Evolutionary conservation across 2,329 filamentous ascomycete genomes (phyloP).

Genomic region (Aureobasidium sp.): DNA sequence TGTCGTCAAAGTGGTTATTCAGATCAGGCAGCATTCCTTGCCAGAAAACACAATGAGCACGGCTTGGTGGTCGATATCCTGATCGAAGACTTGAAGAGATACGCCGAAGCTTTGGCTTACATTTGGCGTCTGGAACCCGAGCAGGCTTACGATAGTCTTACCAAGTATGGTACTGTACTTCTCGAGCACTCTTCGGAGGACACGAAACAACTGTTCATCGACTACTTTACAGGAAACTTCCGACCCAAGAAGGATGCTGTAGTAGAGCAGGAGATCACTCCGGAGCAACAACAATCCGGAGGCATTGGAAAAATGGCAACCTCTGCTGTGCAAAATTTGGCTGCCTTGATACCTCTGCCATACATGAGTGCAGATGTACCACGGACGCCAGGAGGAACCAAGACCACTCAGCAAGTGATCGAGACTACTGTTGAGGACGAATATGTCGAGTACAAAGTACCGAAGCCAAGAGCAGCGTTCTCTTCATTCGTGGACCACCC

Average conservation of each 20-base stretch:
- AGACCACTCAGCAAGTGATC: slow-evolving; percentile 46
- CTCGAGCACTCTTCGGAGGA: slow-evolving; percentile 77
- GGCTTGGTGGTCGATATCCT: slow-evolving; percentile 92
- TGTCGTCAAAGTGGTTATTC: slow-evolving; percentile 95
- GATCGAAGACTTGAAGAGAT: slow-evolving; percentile 90
- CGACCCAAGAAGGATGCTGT: slow-evolving; percentile 59
- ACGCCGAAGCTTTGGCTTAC: slow-evolving; percentile 79
- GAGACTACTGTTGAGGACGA: slow-evolving; percentile 44
- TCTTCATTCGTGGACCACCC: slow-evolving; percentile 94
- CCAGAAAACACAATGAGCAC: slow-evolving; percentile 87
- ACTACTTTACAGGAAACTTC: slow-evolving; percentile 87
- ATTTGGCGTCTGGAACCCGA: slow-evolving; percentile 81
- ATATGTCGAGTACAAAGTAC: slow-evolving; percentile 59
- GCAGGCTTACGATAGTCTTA: slow-evolving; percentile 76
- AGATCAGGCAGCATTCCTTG: slow-evolving; percentile 91
- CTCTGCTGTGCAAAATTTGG: slow-evolving; percentile 76
- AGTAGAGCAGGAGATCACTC: slow-evolving; percentile 38
- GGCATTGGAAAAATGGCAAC: slow-evolving; percentile 44
- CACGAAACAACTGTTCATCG: slow-evolving; percentile 80
- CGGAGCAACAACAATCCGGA: slow-evolving; percentile 31
- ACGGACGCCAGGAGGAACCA: slow-evolving; percentile 41
- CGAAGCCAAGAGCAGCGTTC: slow-evolving; percentile 81
- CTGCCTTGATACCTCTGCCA: slow-evolving; percentile 72
- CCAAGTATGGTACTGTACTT: slow-evolving; percentile 90
- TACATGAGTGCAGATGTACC: slow-evolving; percentile 64